These are phyloP conservation scores for Pichia nakasei DNA, from an alignment of 805 yeast genomes.

Conservation along the genomic window DNA sequence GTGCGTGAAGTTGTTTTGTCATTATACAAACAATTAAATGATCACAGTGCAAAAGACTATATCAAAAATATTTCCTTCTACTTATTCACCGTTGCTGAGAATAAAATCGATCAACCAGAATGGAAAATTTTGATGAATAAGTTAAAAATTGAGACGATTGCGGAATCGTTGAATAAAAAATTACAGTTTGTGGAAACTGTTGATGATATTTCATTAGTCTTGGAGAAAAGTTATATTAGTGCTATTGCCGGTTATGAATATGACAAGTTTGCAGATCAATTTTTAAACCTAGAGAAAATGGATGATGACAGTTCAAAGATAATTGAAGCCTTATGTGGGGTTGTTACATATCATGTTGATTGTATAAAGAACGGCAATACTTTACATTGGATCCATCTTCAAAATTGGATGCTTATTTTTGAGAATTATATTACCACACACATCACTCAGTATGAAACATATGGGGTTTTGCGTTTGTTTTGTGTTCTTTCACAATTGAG, in stretches of 20 bases:
- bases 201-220: constrained; percentile 15
- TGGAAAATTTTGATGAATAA: constrained; percentile 12
- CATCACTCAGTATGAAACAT: constrained; percentile 12
- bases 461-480: constrained; percentile 14
- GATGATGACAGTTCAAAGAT: neutral
- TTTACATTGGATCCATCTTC: constrained; percentile 21
- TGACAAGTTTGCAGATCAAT: constrained; percentile 12
- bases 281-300: constrained; percentile 6
- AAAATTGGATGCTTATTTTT: constrained; percentile 19
- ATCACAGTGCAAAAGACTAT: constrained; percentile 10
- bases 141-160: constrained; percentile 8
- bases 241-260: constrained; percentile 11
- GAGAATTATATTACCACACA: constrained; percentile 2
- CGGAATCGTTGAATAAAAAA: constrained; percentile 15
- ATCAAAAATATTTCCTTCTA: constrained; percentile 17
- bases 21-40: neutral
- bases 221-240: constrained; percentile 17
- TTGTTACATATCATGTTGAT: constrained; percentile 15
- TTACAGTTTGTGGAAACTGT: constrained; percentile 17
- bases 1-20: neutral
- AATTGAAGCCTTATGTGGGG: constrained; percentile 6
- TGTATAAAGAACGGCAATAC: constrained; percentile 3
- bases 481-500: constrained; percentile 10
- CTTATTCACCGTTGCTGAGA: constrained; percentile 18
- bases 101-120: constrained; percentile 15